A percentile compares a stretch with the other conserved stretches of the same genome.
phyloP scores from a whole-genome alignment of 2,329 filamentous ascomycete species.

The Chaetomium sp. region DNA sequence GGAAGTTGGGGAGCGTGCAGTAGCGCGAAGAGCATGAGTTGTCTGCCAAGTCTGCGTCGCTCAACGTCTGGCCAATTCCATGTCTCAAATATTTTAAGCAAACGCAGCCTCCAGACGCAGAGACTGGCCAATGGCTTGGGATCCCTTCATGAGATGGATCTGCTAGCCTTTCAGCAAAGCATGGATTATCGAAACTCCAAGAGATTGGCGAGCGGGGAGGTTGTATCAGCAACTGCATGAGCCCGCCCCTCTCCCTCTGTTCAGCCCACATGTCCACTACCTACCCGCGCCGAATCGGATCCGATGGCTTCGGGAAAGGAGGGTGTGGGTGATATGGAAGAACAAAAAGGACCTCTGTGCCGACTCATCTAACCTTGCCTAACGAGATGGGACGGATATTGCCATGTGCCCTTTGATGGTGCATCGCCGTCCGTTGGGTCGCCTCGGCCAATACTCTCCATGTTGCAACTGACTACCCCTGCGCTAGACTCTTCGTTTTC shows the following conservation, averaged over 20 bases:
- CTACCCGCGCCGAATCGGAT: slow-evolving; percentile 13
- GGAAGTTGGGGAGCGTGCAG: background rate
- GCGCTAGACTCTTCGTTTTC: background rate
- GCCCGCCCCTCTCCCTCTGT: background rate
- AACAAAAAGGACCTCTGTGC: background rate
- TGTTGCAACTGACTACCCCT: background rate
- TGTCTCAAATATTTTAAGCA: slow-evolving; percentile 23
- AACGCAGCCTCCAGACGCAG: background rate
- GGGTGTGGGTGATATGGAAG: slow-evolving; percentile 4
- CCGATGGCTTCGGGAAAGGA: background rate
- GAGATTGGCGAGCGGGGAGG: slow-evolving; percentile 26
- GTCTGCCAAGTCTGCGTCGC: slow-evolving; percentile 9
- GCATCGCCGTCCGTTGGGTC: background rate
- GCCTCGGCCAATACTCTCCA: background rate
- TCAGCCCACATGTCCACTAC: background rate
- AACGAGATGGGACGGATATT: background rate
- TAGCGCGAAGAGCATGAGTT: background rate
- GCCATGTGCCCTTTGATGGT: background rate
- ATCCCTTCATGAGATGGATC: slow-evolving; percentile 12
- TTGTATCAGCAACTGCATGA: slow-evolving; percentile 17
- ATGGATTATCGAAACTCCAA: background rate
- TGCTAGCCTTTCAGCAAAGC: slow-evolving; percentile 7
- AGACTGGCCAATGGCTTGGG: slow-evolving; percentile 2
- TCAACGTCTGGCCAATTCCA: slow-evolving; percentile 25
- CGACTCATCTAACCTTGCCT: background rate